Evolutionary conservation across 2,329 filamentous ascomycete species (phyloP), one percentile per base, ranked within the genome.

Genomic region (Calonectria hawksworthii): DNA sequence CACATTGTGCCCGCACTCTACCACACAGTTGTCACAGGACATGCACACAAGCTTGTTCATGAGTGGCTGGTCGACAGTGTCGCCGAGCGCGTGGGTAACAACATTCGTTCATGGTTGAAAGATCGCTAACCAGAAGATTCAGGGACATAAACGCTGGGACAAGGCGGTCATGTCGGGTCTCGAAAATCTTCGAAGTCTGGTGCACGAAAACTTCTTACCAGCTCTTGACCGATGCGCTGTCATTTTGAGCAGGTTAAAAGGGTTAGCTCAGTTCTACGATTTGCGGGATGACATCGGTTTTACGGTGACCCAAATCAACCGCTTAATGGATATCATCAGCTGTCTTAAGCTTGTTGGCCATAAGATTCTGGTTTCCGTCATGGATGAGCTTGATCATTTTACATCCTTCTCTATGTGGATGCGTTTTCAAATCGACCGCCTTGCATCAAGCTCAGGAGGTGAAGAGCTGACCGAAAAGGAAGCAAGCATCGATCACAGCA

Each of bases 121-220:
- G 50, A 32, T 72, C 80, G 63, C 81, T 77, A 70, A 73, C 74
- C 59, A 69, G 51, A 36, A 21, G 26, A 1, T 23, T 26, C 66
- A 97, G 94, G 96, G 96, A 0, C 95, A 98, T 80, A 98, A 98
- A 85, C 90, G 97, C 64, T 99, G 97, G 97, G 96, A 99, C 76
- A 98, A 96, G 81, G 93, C 94, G 8, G 94, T 98, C 2, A 90
- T 91, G 2, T 92, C 92, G 5, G 95, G 96, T 1, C 93, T 98
- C 26, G 93, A 95, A 74, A 93, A 92, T 69, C 89, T 99, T 13
- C 92, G 95, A 65, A 91, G 92, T 68, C 89, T 99, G 16, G 89
- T 96, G 0, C 96, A 98, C 81, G 94, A 98, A 82, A 96, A 98
- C 83, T 92, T 98, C 67, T 89, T 99, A 3, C 97, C 97, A 0